Evolutionary conservation across 2,329 filamentous ascomycete genomes (phyloP).

Genomic region (Neophaeococcomyces aloes): DNA sequence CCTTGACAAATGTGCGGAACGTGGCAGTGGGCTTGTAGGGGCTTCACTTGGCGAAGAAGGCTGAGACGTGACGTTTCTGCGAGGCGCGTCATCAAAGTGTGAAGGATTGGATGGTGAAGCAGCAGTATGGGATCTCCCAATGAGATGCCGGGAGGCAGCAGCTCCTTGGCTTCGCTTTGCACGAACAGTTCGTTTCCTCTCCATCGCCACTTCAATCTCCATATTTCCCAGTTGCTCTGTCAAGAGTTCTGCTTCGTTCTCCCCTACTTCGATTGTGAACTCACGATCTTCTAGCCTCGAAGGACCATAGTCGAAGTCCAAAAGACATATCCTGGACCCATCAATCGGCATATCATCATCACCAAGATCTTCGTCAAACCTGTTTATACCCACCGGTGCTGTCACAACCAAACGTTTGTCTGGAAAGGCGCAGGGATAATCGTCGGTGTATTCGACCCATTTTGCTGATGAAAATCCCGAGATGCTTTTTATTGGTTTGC

Average conservation of each 20-base stretch:
- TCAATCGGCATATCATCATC: constrained; percentile 70
- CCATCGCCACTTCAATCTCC: constrained; percentile 68
- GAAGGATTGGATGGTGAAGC: constrained; percentile 11
- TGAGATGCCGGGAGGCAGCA: constrained; percentile 8
- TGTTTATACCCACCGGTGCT: constrained; percentile 56
- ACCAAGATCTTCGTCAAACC: constrained; percentile 46
- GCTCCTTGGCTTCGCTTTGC: constrained; percentile 8
- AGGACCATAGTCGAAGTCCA: constrained; percentile 61
- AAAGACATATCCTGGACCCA: constrained; percentile 59
- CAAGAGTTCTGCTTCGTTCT: constrained; percentile 56
- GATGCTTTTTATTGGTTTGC: constrained; percentile 54
- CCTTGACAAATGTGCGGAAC: constrained; percentile 14
- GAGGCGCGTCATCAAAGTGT: constrained; percentile 6
- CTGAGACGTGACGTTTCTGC: constrained; percentile 13
- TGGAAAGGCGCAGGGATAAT: constrained; percentile 29
- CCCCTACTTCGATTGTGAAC: constrained; percentile 63
- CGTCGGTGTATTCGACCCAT: constrained; percentile 54
- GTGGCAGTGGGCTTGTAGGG: constrained; percentile 2
- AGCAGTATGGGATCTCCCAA: constrained; percentile 34
- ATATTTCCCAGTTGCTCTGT: constrained; percentile 65
- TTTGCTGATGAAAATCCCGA: constrained; percentile 57
- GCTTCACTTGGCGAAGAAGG: constrained; percentile 21
- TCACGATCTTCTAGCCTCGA: constrained; percentile 47
- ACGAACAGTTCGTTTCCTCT: constrained; percentile 53
- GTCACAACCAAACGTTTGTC: constrained; percentile 52